Percentiles rank a stretch among this genome's conserved stretches.
Conservation (phyloP, 179 eudicot genomes). For the Camellia oleifera region DNA sequence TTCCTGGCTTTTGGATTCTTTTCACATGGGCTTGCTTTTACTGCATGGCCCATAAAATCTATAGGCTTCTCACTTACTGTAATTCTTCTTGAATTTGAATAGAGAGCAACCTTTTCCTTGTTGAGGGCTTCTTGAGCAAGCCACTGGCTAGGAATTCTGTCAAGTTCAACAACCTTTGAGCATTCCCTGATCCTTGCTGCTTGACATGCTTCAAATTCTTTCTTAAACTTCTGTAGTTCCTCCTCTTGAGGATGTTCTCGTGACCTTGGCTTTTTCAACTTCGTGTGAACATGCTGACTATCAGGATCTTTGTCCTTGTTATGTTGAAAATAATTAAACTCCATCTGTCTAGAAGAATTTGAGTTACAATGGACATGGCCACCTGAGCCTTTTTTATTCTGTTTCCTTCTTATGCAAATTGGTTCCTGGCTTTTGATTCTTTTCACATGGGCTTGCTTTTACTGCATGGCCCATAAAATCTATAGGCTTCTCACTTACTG, state of each 20-base stretch:
- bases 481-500: too few relatives aligned
- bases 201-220: slow-evolving; percentile 94
- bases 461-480: too few relatives aligned
- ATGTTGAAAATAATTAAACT: slow-evolving; percentile 24
- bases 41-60: too few relatives aligned
- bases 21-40: too few relatives aligned
- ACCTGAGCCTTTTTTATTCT: slow-evolving; percentile 37
- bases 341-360: slow-evolving; percentile 34
- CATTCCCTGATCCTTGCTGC: slow-evolving; percentile 78
- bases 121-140: too few relatives aligned
- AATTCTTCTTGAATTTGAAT: too few relatives aligned
- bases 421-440: slow-evolving; percentile 19
- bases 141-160: background rate
- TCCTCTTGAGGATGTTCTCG: slow-evolving; percentile 96
- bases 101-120: too few relatives aligned
- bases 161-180: slow-evolving; percentile 63
- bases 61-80: too few relatives aligned
- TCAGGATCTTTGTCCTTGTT: slow-evolving; percentile 32
- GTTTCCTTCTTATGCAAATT: slow-evolving; percentile 33
- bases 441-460: too few relatives aligned
- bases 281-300: slow-evolving; percentile 35
- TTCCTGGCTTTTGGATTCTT: too few relatives aligned
- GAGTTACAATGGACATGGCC: slow-evolving; percentile 30
- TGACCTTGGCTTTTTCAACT: slow-evolving; percentile 44
- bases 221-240: slow-evolving; percentile 87